phyloP scores from a whole-genome alignment of 2,329 filamentous ascomycete genomes.

The Dactylellina sp. region DNA sequence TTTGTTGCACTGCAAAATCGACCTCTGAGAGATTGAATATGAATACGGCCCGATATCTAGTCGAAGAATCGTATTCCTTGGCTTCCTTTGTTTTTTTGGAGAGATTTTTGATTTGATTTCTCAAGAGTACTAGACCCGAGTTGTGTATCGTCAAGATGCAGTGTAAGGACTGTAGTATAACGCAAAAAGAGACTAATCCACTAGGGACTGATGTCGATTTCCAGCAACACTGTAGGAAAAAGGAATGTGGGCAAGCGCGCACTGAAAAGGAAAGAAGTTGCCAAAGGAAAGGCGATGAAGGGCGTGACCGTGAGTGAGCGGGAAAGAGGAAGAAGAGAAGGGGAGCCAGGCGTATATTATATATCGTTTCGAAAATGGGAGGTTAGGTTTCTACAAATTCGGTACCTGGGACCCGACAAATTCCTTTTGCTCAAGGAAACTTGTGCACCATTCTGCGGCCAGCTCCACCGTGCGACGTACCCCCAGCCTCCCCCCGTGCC shows the following conservation, averaged over 20 bases:
- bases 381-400: slow-evolving; percentile 34
- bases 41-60: slow-evolving; percentile 19
- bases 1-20: slow-evolving; percentile 43
- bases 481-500: slow-evolving; percentile 27
- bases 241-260: slow-evolving; percentile 45
- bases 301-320: slow-evolving; percentile 20
- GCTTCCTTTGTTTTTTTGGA: slow-evolving; percentile 8
- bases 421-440: slow-evolving; percentile 32
- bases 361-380: slow-evolving; percentile 45
- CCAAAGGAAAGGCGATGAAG: slow-evolving; percentile 46
- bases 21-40: slow-evolving; percentile 1
- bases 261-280: slow-evolving; percentile 47
- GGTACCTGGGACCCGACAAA: slow-evolving; percentile 32
- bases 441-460: slow-evolving; percentile 12
- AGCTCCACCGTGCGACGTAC: slow-evolving; percentile 8
- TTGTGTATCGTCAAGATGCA: slow-evolving; percentile 14
- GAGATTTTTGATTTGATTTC: slow-evolving; percentile 17
- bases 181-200: slow-evolving; percentile 42
- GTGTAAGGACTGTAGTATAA: slow-evolving; percentile 35
- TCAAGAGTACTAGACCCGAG: slow-evolving; percentile 55
- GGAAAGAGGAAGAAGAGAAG: slow-evolving; percentile 31
- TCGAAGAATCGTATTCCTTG: slow-evolving; percentile 11
- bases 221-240: slow-evolving; percentile 38
- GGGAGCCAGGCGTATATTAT: slow-evolving; percentile 32
- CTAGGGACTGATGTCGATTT: slow-evolving; percentile 49